phyloP scores from a whole-genome alignment of 176 grass and related monocot species.

The Hordeum marinum region DNA sequence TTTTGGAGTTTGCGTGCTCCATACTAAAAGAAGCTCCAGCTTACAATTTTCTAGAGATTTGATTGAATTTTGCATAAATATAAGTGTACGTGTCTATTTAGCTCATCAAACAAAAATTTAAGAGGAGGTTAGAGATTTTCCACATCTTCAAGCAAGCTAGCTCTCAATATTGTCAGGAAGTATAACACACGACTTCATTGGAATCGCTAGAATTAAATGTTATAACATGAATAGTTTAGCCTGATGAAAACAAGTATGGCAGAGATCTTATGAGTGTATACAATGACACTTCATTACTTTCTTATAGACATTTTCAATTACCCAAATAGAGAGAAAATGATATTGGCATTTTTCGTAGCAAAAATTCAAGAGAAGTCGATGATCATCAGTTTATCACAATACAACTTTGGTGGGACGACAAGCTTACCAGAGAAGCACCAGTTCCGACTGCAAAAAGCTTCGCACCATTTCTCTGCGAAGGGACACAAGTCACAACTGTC shows the following conservation, averaged over 20 bases:
- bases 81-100: too few relatives aligned
- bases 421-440: constrained; percentile 71
- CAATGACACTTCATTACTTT: not conserved
- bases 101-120: not conserved
- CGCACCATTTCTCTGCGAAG: constrained; percentile 74
- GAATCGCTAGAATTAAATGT: not conserved
- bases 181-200: not conserved
- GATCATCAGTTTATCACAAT: not conserved
- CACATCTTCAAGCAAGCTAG: not conserved
- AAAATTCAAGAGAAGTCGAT: not conserved
- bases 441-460: constrained; percentile 83
- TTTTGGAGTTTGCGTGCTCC: not conserved
- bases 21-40: not conserved
- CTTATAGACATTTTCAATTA: too few relatives aligned
- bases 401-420: not conserved
- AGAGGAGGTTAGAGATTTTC: not conserved
- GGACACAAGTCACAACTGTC: not conserved
- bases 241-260: not conserved
- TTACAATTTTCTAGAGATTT: not conserved
- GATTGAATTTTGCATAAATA: too few relatives aligned
- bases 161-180: not conserved
- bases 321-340: too few relatives aligned
- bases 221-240: not conserved
- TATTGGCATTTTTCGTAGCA: not conserved
- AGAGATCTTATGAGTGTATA: not conserved